Evolutionary conservation across 345 rosid genomes (phyloP).

Genomic region (Pugionium dolabratum): DNA sequence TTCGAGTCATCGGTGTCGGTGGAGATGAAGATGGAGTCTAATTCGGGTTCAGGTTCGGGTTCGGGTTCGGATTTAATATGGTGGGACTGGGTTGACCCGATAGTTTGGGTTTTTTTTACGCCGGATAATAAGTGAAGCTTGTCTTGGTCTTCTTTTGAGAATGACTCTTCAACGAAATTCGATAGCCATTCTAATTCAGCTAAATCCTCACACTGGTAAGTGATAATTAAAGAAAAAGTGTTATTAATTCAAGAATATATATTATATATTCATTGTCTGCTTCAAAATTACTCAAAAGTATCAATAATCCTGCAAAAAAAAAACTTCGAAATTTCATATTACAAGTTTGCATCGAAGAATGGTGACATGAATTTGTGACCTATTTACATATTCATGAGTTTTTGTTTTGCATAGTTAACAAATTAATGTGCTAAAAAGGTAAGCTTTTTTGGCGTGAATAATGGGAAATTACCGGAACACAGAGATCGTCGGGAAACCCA

Average conservation of each 20-base stretch:
- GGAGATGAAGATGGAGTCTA: slow-evolving; percentile 19
- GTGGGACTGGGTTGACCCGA: slow-evolving; percentile 45
- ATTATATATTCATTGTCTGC: not conserved
- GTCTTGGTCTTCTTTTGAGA: slow-evolving; percentile 86
- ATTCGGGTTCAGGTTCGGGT: slow-evolving; percentile 35
- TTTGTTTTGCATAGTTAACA: not conserved
- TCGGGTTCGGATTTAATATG: slow-evolving; percentile 32
- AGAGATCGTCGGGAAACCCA: slow-evolving; percentile 58
- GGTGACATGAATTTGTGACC: not conserved
- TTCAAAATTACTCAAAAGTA: not conserved
- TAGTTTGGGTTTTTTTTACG: slow-evolving; percentile 42
- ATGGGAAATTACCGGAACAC: slow-evolving; percentile 66
- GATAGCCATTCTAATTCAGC: slow-evolving; percentile 99
- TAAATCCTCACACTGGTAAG: slow-evolving; percentile 70
- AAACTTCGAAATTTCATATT: not conserved
- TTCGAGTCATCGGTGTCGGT: slow-evolving; percentile 42
- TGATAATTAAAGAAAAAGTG: not conserved
- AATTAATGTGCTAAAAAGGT: not conserved
- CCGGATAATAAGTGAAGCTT: slow-evolving; percentile 87
- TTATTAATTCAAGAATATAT: not conserved
- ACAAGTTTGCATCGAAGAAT: not conserved
- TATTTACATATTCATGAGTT: not conserved
- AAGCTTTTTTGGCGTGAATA: not conserved
- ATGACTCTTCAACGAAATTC: slow-evolving; percentile 92
- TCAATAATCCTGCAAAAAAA: not conserved